Percentiles rank a stretch among this genome's conserved stretches.
phyloP scores from a whole-genome alignment of 768 basidiomycete species.

The Pholiota molesta region DNA sequence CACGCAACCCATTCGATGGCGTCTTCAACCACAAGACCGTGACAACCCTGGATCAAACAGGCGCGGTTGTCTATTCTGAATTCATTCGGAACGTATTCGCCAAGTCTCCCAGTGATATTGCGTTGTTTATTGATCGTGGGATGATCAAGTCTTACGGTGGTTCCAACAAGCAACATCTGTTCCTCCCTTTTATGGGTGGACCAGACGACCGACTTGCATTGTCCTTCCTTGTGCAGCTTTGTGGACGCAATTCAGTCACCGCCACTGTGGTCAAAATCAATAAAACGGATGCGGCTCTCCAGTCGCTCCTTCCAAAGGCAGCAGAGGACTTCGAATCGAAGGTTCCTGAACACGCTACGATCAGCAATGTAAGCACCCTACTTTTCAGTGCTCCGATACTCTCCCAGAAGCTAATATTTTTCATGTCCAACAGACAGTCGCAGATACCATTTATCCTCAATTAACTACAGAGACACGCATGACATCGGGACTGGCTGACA shows the following conservation, averaged over 20 bases:
- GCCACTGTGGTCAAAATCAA: slow-evolving; percentile 76
- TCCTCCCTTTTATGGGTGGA: slow-evolving; percentile 93
- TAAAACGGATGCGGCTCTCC: slow-evolving; percentile 37
- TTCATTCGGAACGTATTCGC: slow-evolving; percentile 85
- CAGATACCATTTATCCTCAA: slow-evolving; percentile 76
- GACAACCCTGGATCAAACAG: slow-evolving; percentile 50
- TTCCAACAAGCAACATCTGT: slow-evolving; percentile 56
- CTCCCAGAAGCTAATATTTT: slow-evolving; percentile 21
- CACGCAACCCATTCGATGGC: slow-evolving; percentile 73
- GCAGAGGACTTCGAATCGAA: slow-evolving; percentile 6
- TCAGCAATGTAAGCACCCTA: slow-evolving; percentile 34
- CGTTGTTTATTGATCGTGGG: slow-evolving; percentile 83
- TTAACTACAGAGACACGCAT: slow-evolving; percentile 65
- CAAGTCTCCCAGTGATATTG: slow-evolving; percentile 74
- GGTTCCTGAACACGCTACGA: slow-evolving; percentile 13
- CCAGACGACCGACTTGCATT: slow-evolving; percentile 91
- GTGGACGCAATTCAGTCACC: slow-evolving; percentile 54
- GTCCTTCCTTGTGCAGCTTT: slow-evolving; percentile 81
- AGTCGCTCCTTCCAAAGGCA: slow-evolving; percentile 22
- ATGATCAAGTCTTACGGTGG: slow-evolving; percentile 33
- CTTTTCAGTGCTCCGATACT: background rate
- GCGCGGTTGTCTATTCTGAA: slow-evolving; percentile 70
- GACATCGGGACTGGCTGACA: slow-evolving; percentile 83
- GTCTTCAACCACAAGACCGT: slow-evolving; percentile 59
- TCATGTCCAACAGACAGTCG: slow-evolving; percentile 37